Evolutionary conservation across 768 basidiomycete species (phyloP), one percentile per base, ranked within the genome.

Genomic region (Boletus rubroflammeus): DNA sequence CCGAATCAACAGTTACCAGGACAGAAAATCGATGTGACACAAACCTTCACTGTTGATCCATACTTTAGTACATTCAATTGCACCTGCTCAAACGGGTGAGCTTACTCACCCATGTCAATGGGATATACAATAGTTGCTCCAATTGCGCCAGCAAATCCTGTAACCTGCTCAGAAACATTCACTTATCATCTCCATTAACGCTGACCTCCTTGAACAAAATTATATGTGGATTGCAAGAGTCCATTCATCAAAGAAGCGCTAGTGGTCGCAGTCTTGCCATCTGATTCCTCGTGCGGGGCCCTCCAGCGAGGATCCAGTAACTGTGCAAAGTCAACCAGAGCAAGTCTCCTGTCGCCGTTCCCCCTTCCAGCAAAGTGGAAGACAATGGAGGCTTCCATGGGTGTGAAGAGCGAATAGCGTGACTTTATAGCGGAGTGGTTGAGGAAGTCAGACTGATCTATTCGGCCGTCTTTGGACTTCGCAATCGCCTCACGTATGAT

Each of bases 61-160:
- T 49, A 41, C 50, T 42, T 62, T 21, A 62, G 59, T 51, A 54
- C 46, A 21, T 34, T 52, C 42, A 10, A 46, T 23, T 10, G 10
- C 46, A 39, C 41, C 44, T 29, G 46, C 50, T 40, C 21, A 29
- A 36, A 42, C 6, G 39, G 46, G 42, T 34, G 28, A 50, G 36
- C 47, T 48, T 31, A 82, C 85, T 75, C 63, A 87, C 86, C 90
- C 76, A 91, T 80, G 73, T 93, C 94, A 66, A 96, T 98, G 25
- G 96, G 96, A 72, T 98, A 98, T 13, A 98, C 96, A 38, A 93
- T 90, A n/a, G 93, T 96, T 11, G 96, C 97, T 46, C 97, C 97
- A 56, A 94, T 80, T 34, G 92, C 92, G 52, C 97, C 97, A 42
- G 96, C 93, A 55, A 96, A 67, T 67, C 96, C 88, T 88, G 59